Percentiles rank a stretch among this genome's conserved stretches.
Conservation (phyloP, 2,329 filamentous ascomycete species). For the Phyllosticta capitalensis region DNA sequence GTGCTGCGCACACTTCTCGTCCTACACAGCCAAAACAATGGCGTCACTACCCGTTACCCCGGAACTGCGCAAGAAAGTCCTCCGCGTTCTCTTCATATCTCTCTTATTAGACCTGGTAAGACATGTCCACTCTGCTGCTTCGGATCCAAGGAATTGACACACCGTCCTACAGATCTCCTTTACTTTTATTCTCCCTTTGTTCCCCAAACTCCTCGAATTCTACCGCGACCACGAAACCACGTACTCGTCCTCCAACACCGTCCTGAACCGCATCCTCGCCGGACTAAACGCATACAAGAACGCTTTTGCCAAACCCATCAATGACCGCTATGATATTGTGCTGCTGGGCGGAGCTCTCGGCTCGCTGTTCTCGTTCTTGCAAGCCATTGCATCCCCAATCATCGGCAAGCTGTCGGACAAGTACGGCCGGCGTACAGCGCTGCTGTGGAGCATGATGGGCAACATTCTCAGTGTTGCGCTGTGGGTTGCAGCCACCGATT, state of each 20-base stretch:
- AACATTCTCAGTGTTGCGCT: slow-evolving; percentile 90
- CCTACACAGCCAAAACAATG: background rate
- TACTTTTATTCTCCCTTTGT: slow-evolving; percentile 94
- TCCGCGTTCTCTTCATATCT: slow-evolving; percentile 81
- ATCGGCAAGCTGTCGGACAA: slow-evolving; percentile 84
- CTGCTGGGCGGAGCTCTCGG: slow-evolving; percentile 87
- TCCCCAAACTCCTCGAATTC: slow-evolving; percentile 90
- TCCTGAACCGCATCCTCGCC: slow-evolving; percentile 69
- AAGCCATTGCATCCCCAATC: slow-evolving; percentile 83
- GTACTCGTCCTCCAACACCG: slow-evolving; percentile 42
- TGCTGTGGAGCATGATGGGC: slow-evolving; percentile 84
- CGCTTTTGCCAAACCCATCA: slow-evolving; percentile 82
- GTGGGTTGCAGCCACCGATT: slow-evolving; percentile 89
- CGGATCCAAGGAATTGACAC: background rate
- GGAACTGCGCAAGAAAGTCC: slow-evolving; percentile 62
- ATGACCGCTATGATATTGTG: slow-evolving; percentile 94
- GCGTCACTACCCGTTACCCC: slow-evolving; percentile 27
- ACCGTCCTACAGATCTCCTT: slow-evolving; percentile 67
- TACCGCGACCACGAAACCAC: slow-evolving; percentile 74
- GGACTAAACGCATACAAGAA: slow-evolving; percentile 93
- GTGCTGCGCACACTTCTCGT: background rate
- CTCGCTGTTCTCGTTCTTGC: slow-evolving; percentile 85
- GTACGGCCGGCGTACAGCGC: slow-evolving; percentile 75
- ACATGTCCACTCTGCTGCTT: background rate
- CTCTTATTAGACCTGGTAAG: slow-evolving; percentile 77